Conservation (phyloP, 139 green algal genomes). For the Mychonastes homosphaera region DNA sequence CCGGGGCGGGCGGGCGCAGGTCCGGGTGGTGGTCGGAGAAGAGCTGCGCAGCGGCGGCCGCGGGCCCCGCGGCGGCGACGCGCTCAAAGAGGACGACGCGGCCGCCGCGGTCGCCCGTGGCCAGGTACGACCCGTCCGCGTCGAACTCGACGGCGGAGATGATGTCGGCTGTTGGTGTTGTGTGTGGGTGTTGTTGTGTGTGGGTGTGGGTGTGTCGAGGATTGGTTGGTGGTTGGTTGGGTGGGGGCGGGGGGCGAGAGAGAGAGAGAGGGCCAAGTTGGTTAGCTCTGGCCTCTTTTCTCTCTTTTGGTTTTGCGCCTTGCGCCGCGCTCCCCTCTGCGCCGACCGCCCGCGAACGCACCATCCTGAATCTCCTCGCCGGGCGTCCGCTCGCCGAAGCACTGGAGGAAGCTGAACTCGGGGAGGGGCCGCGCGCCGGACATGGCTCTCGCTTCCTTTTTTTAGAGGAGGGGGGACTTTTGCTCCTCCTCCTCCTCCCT, state of each 20-base stretch:
- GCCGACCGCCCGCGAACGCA: constrained; percentile 23
- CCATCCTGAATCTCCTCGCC: constrained; percentile 94
- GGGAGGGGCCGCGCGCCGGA: no score
- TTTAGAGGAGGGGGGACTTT: no score
- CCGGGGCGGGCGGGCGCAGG: constrained; percentile 19
- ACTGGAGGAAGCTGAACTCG: constrained; percentile 97
- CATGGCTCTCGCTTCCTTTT: no score
- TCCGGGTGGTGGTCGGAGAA: constrained; percentile 16
- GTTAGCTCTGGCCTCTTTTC: background rate
- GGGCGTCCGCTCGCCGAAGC: constrained; percentile 89
- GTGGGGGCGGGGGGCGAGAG: background rate
- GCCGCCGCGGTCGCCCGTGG: constrained; percentile 91
- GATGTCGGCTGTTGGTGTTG: constrained; percentile 98
- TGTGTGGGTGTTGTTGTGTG: no score
- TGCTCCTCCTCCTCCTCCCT: no score
- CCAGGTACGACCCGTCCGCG: constrained; percentile 75
- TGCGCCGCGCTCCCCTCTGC: background rate
- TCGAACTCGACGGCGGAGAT: constrained; percentile 98
- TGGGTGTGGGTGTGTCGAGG: background rate
- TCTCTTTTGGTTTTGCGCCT: background rate
- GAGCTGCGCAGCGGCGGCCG: background rate
- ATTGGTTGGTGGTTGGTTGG: constrained; percentile 4
- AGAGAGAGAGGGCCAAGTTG: background rate
- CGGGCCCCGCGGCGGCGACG: constrained; percentile 21
- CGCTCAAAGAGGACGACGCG: constrained; percentile 95